Base-by-base conservation (phyloP, 1,139 yeast genomes). In the Kodamaea anthophila region DNA sequence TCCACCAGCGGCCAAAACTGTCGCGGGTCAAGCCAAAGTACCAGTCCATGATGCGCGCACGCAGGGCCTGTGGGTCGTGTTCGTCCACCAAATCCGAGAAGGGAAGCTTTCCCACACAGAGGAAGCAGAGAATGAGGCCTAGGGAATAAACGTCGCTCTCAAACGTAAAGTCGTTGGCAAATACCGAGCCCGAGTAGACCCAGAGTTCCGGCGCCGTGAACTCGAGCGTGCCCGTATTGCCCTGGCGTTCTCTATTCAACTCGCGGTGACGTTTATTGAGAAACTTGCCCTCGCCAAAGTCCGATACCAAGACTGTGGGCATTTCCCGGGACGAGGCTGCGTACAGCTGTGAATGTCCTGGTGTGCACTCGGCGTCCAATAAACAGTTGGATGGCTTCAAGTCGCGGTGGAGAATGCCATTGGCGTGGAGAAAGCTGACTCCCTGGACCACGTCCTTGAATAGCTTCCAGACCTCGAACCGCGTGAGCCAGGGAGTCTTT, bases 351-450 rank as follows among this genome's bases (percentile, higher is more conserved):
- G 21, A 10, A 6, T 24, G 8, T 5, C 11, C 13, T 4, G 18
- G 15, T 5, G 16, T 21, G 8, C 13, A 4, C 4, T 10, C 21
- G 2, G 55, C 48, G 20, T 77, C 68, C 29, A 86, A 54, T 18
- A 87, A 58, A 52, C 95, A 85, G 44, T 87, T 87, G 0, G 94
- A 82, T 0, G 96, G 95, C 44, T 87, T 87, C 38, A 87, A 61
- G 50, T 87, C 96, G 13, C 96, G 65, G 46, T 87, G 96, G 12
- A 87, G 70, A 21, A 86, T 77, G 16, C 85, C 87, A 37, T 77
- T 72, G 10, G 61, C 60, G 51, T 87, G 96, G 31, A 87, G 58
- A 47, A 82, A 83, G 26, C 65, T 58, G 9, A 86, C 78, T 0
- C 94, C 96, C 21, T 65, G 61, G 0, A 75, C 70, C 3, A 84